phyloP scores from a whole-genome alignment of 768 basidiomycete genomes.

The Gymnopilus junonius region DNA sequence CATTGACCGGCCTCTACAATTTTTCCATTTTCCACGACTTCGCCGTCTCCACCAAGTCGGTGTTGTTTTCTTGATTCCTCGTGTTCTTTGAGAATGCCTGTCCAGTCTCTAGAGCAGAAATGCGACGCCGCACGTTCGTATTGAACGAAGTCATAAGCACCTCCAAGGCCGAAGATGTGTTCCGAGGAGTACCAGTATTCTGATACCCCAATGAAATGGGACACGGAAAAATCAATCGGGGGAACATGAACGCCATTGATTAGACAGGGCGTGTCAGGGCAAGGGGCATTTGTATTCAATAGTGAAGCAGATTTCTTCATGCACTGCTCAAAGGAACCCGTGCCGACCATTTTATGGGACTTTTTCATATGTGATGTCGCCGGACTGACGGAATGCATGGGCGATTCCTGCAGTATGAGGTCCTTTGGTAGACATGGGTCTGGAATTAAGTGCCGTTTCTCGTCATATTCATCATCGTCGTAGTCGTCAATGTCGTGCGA shows the following conservation, averaged over 20 bases:
- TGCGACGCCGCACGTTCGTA: constrained; percentile 91
- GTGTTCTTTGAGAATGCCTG: constrained; percentile 71
- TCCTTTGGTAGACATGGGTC: constrained; percentile 93
- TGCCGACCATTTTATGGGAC: constrained; percentile 73
- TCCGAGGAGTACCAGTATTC: constrained; percentile 99
- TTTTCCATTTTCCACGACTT: constrained; percentile 62
- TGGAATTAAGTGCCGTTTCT: constrained; percentile 46
- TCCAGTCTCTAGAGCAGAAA: constrained; percentile 86
- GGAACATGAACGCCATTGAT: constrained; percentile 96
- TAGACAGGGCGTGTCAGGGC: constrained; percentile 83
- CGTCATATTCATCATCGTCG: constrained; percentile 28
- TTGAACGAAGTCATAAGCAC: constrained; percentile 94
- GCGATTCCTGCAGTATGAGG: constrained; percentile 63
- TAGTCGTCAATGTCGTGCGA: constrained; percentile 22
- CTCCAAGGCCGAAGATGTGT: constrained; percentile 93
- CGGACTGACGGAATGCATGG: constrained; percentile 45
- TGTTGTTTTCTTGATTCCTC: constrained; percentile 52
- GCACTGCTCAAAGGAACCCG: constrained; percentile 90
- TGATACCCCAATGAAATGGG: constrained; percentile 95
- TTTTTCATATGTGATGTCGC: constrained; percentile 48
- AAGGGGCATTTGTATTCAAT: constrained; percentile 84
- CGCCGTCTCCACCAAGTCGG: constrained; percentile 64
- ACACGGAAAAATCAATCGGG: constrained; percentile 90
- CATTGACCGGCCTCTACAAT: constrained; percentile 70
- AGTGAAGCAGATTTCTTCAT: constrained; percentile 72